Evolutionary conservation across 2,329 filamentous ascomycete species (phyloP).

Genomic region (Fusarium sp.): DNA sequence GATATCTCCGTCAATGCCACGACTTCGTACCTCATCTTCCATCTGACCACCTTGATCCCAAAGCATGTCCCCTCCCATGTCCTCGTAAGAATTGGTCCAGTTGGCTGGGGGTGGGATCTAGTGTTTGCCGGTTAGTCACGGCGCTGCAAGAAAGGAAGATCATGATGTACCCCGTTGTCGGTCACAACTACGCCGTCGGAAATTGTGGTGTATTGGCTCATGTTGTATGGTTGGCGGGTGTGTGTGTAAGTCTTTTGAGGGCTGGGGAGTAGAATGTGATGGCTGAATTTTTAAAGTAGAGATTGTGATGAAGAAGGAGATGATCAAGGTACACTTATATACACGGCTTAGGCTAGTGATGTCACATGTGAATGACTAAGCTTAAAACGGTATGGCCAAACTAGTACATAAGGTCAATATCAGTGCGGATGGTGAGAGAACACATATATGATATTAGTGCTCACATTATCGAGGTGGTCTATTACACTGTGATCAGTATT

Average conservation of each 20-base stretch:
- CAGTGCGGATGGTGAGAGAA: neutral
- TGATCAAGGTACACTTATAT: neutral
- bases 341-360: neutral
- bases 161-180: neutral
- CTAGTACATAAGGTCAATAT: neutral
- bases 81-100: neutral
- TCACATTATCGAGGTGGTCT: accelerated
- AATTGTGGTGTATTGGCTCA: neutral
- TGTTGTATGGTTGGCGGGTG: accelerated
- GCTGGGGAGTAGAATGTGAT: accelerated
- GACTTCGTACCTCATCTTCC: neutral
- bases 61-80: neutral
- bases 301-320: accelerated
- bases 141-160: neutral
- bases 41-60: neutral
- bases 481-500: too few species aligned
- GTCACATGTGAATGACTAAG: neutral
- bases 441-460: neutral
- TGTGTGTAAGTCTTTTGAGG: accelerated
- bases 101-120: neutral
- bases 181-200: neutral
- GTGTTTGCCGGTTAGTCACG: neutral
- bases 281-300: accelerated
- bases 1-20: neutral
- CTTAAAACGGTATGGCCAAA: accelerated